Base-by-base conservation (phyloP, 2,329 filamentous ascomycete species). In the Pseudomassariella vexata region DNA sequence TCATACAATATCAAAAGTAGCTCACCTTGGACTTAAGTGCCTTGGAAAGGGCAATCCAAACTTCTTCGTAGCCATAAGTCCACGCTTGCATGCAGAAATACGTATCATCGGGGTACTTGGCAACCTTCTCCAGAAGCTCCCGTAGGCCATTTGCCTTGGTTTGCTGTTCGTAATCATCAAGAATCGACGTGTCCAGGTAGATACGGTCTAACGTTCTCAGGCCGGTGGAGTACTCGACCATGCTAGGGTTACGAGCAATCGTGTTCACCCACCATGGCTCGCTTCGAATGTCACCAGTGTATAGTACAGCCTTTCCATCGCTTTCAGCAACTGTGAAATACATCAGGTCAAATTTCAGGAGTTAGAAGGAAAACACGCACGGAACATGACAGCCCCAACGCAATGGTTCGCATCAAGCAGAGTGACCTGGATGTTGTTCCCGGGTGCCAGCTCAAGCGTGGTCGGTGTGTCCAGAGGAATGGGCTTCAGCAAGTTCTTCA, bases 51-150 rank as follows among this genome's bases (percentile, higher is more conserved):
- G 86, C 82, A 37, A 88, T 65, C 88, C 88, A 95, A 0, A 95
- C 87, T 32, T 94, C 84, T 53, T 96, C 89, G 41, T 95, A 95
- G 45, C 85, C 85, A 50, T 92, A 92, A 0, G 90, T 95, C 88
- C 89, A 95, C 1, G 87, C 76, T 35, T 88, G 76, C 27, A 96
- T 71, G 53, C 94, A 84, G 48, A 95, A 95, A 1, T 82, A 55
- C 0, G 87, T 94, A 23, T 86, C 75, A 2, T 64, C 40, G 0
- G 88, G 82, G 52, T 90, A 94, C 16, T 61, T 51, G 0, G 62
- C 55, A 0, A 95, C 69, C 43, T 87, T 82, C 5, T 64, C 59
- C 1, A 95, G 49, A 0, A 95, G 68, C 48, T 95, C 85, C 1
- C 62, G 62, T 9, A 95, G 64, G 0, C 89, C 89, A 32, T 90